A percentile compares a stretch with the other conserved stretches of the same genome.
Evolutionary conservation across 345 rosid genomes (phyloP).

Genomic region (Euphorbia lathyris): DNA sequence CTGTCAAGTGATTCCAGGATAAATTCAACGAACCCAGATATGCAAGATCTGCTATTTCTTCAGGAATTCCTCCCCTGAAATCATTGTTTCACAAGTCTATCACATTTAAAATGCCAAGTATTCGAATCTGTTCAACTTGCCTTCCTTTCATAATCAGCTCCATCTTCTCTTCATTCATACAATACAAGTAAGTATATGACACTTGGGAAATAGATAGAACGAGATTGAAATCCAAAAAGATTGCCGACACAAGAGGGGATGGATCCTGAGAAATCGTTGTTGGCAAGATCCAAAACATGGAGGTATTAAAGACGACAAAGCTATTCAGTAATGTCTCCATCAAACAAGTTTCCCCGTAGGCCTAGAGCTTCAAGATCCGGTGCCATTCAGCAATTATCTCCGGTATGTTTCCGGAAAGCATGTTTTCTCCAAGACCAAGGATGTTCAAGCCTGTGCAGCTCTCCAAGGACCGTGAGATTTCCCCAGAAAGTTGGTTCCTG

Average conservation of each 20-base stretch:
- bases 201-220: neutral
- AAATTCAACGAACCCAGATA: conserved; percentile 9
- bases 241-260: conserved; percentile 12
- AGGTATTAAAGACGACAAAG: conserved; percentile 4
- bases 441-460: conserved; percentile 45
- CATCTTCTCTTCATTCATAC: conserved; percentile 7
- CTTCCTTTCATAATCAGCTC: conserved; percentile 8
- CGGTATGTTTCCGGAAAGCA: conserved; percentile 37
- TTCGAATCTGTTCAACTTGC: neutral
- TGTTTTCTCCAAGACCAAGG: conserved; percentile 50
- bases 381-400: conserved; percentile 19
- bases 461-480: conserved; percentile 38
- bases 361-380: neutral
- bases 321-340: conserved; percentile 4
- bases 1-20: conserved; percentile 13
- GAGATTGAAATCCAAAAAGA: neutral
- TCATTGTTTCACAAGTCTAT: conserved; percentile 12
- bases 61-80: conserved; percentile 12
- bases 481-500: conserved; percentile 40
- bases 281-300: conserved; percentile 16
- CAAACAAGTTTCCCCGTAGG: conserved; percentile 15
- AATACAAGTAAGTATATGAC: conserved; percentile 2
- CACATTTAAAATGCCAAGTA: conserved; percentile 7
- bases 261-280: conserved; percentile 13
- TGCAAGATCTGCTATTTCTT: conserved; percentile 8